These are phyloP conservation scores for Trichoderma erinaceum DNA, from an alignment of 495 filamentous ascomycete species.

Conservation along the genomic window DNA sequence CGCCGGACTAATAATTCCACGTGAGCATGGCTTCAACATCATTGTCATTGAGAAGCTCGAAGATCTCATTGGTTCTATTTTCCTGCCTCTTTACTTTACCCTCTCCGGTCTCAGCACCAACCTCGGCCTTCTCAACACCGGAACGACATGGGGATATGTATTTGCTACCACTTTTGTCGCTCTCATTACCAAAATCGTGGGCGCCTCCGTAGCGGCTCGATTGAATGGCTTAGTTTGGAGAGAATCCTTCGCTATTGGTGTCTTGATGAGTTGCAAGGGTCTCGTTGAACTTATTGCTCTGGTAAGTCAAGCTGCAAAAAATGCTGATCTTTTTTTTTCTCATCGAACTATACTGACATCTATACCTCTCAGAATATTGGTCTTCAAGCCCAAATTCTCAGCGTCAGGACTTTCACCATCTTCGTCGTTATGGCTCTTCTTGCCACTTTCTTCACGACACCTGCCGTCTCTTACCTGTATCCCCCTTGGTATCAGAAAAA, in stretches of 20 bases:
- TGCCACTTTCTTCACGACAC: slow-evolving; percentile 88
- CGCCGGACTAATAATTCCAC: slow-evolving; percentile 86
- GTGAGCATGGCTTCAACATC: slow-evolving; percentile 90
- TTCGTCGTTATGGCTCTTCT: slow-evolving; percentile 97
- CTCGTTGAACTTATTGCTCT: slow-evolving; percentile 92
- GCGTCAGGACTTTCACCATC: slow-evolving; percentile 84
- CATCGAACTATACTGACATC: not conserved
- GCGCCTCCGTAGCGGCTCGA: slow-evolving; percentile 75
- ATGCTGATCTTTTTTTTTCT: not conserved
- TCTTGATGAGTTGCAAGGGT: slow-evolving; percentile 96
- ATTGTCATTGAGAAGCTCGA: slow-evolving; percentile 95
- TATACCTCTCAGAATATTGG: slow-evolving; percentile 74
- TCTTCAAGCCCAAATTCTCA: slow-evolving; percentile 83
- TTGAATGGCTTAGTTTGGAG: slow-evolving; percentile 80
- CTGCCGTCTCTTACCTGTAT: slow-evolving; percentile 70
- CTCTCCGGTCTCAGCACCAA: slow-evolving; percentile 87
- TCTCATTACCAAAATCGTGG: slow-evolving; percentile 78
- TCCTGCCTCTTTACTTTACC: slow-evolving; percentile 92
- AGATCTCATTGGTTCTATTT: slow-evolving; percentile 81
- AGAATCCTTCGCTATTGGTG: slow-evolving; percentile 86
- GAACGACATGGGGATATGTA: slow-evolving; percentile 89
- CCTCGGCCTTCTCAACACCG: slow-evolving; percentile 74
- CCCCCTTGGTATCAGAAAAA: slow-evolving; percentile 89
- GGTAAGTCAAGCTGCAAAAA: slow-evolving; percentile 44
- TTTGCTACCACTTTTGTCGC: slow-evolving; percentile 76